Conservation (phyloP, 2,329 filamentous ascomycete genomes). For the Orbilia javanica region DNA sequence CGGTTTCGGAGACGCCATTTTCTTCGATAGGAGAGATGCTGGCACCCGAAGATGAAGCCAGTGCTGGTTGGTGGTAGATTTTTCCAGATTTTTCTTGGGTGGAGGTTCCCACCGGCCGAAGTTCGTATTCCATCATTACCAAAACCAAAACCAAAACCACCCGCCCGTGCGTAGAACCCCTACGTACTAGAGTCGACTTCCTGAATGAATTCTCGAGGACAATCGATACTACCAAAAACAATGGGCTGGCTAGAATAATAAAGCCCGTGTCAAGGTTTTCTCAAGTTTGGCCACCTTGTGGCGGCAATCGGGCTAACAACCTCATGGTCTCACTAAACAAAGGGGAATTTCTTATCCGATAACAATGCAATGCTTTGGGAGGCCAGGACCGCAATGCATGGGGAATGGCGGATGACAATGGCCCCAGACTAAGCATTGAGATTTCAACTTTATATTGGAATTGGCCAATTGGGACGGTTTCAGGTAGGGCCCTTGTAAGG, state of each 20-base stretch:
- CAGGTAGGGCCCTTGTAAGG: not conserved
- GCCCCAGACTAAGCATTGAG: no score
- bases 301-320: not conserved
- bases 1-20: conserved; percentile 29
- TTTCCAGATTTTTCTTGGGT: conserved; percentile 34
- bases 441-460: no score
- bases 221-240: not conserved
- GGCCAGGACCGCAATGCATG: no score
- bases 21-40: conserved; percentile 31
- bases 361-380: not conserved
- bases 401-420: not conserved
- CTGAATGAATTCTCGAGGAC: not conserved
- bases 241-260: not conserved
- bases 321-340: not conserved
- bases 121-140: conserved; percentile 42
- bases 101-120: conserved; percentile 18
- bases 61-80: conserved; percentile 18
- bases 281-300: not conserved
- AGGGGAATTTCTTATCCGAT: not conserved
- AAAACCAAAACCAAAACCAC: not conserved
- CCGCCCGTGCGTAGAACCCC: not conserved
- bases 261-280: conserved; percentile 1
- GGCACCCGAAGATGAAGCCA: not conserved
- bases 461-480: not conserved
- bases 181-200: not conserved